Evolutionary conservation across 2,329 filamentous ascomycete genomes (phyloP).

Genomic region (Alternaria brassicae): DNA sequence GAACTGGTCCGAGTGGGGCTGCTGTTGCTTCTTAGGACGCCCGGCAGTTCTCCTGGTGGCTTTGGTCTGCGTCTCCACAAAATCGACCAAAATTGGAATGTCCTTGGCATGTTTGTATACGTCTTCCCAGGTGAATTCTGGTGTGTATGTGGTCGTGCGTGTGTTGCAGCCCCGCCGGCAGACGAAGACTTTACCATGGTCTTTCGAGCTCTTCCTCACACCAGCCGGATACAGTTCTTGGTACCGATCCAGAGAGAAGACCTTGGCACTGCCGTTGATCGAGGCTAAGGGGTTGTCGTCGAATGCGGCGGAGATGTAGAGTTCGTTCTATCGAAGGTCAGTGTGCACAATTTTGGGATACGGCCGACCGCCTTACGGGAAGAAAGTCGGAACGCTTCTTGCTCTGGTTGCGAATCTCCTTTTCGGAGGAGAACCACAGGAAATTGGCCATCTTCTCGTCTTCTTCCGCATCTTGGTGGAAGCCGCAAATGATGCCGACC

Average conservation of each 20-base stretch:
- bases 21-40: conserved; percentile 40
- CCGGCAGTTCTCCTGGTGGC: conserved; percentile 64
- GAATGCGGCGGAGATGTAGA: conserved; percentile 87
- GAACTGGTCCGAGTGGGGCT: conserved; percentile 55
- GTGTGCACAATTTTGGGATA: conserved; percentile 1
- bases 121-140: conserved; percentile 92
- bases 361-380: conserved; percentile 57
- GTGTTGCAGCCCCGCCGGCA: conserved; percentile 91
- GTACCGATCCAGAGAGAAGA: conserved; percentile 78
- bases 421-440: conserved; percentile 94
- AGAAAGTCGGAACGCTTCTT: conserved; percentile 84
- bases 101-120: conserved; percentile 74
- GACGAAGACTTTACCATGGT: conserved; percentile 85
- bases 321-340: conserved; percentile 70
- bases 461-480: conserved; percentile 66
- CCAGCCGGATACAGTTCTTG: conserved; percentile 74
- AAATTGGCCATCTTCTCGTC: conserved; percentile 82
- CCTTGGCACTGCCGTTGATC: conserved; percentile 85
- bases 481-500: conserved; percentile 88
- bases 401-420: conserved; percentile 82
- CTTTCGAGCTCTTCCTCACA: conserved; percentile 73
- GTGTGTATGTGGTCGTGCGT: conserved; percentile 86
- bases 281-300: conserved; percentile 87
- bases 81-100: conserved; percentile 69
- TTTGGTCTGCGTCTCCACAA: conserved; percentile 76